A percentile compares a stretch with the other conserved stretches of the same genome.
Evolutionary conservation across 2,329 filamentous ascomycete species (phyloP).

Genomic region (Thermothelomyces thermophilus): DNA sequence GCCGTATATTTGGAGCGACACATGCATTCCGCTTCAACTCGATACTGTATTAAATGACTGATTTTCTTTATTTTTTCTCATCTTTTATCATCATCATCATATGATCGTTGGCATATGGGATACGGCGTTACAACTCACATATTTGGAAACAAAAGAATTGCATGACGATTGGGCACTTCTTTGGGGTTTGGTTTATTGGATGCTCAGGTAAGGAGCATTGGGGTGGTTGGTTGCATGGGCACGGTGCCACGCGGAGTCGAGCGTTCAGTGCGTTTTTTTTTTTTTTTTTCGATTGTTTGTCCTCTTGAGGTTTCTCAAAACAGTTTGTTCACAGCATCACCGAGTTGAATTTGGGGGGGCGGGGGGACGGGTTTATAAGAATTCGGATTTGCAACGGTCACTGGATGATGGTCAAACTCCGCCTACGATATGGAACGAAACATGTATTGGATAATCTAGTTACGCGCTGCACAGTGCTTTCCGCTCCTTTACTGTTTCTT

Average conservation of each 20-base stretch:
- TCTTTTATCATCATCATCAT: not conserved
- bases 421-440: not conserved
- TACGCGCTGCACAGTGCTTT: conserved; percentile 1
- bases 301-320: not conserved
- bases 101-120: not conserved
- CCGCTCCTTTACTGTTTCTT: not conserved
- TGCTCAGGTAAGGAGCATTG: conserved; percentile 4
- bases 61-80: not conserved
- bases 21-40: not conserved
- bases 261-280: not conserved
- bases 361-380: no score
- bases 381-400: not conserved
- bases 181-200: not conserved
- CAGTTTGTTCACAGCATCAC: not conserved
- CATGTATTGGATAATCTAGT: conserved; percentile 11
- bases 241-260: conserved; percentile 1
- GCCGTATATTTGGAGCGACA: not conserved
- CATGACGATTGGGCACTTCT: not conserved
- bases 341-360: not conserved
- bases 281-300: not conserved
- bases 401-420: not conserved
- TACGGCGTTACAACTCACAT: conserved; percentile 4
- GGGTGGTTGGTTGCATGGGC: conserved; percentile 3
- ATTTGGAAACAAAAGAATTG: not conserved
- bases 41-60: not conserved